Conservation (phyloP, 1,284 basidiomycete genomes). For the Pseudozyma sp. region DNA sequence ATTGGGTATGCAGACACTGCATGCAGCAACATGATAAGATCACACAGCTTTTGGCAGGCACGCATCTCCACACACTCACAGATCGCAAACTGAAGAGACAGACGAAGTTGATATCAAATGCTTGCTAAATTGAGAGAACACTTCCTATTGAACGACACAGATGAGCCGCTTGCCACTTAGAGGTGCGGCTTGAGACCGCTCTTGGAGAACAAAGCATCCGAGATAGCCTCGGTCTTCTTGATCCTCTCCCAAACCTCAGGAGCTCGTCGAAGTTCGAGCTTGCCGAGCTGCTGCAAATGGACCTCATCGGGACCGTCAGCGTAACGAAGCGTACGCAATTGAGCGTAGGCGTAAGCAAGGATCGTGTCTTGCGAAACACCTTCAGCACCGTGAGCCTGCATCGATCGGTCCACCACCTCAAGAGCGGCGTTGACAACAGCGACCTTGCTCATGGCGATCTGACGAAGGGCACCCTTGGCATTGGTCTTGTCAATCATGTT, state of each 20-base stretch:
- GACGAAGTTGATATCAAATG: no score
- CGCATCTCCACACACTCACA: no score
- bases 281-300: slow-evolving; percentile 93
- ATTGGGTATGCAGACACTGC: no score
- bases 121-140: no score
- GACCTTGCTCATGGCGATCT: slow-evolving; percentile 96
- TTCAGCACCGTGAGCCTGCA: slow-evolving; percentile 90
- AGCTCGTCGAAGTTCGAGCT: slow-evolving; percentile 74
- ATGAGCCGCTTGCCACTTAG: slow-evolving; percentile 11
- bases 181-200: slow-evolving; percentile 56
- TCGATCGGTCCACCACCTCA: slow-evolving; percentile 88
- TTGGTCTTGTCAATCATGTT: slow-evolving; percentile 89
- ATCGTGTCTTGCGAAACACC: slow-evolving; percentile 90
- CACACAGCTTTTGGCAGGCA: no score
- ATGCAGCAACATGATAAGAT: no score
- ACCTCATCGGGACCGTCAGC: slow-evolving; percentile 73
- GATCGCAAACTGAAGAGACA: no score
- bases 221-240: slow-evolving; percentile 40
- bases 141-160: no score
- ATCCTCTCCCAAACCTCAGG: slow-evolving; percentile 52
- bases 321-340: slow-evolving; percentile 76
- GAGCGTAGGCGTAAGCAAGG: slow-evolving; percentile 82
- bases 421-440: slow-evolving; percentile 86
- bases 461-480: slow-evolving; percentile 94
- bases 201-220: slow-evolving; percentile 44